Percentiles rank a stretch among this genome's conserved stretches.
Conservation (phyloP, 805 yeast species). For the Ogataea zsoltii region DNA sequence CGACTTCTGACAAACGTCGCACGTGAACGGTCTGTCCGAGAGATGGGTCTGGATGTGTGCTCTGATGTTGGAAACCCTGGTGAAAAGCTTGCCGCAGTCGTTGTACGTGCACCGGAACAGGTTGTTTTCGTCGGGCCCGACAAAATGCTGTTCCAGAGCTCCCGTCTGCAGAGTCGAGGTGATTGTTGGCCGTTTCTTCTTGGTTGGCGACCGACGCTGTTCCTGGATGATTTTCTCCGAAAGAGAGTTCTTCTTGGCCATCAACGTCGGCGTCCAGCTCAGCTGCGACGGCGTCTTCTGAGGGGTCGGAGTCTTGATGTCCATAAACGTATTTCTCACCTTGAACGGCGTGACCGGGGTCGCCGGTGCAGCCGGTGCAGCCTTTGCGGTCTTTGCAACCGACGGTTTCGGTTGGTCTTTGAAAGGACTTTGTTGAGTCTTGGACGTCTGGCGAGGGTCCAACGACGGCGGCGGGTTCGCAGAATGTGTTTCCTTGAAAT, state of each 20-base stretch:
- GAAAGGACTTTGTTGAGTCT: background rate
- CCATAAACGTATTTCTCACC: constrained; percentile 24
- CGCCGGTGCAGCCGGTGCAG: background rate
- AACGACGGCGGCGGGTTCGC: background rate
- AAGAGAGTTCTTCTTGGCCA: constrained; percentile 33
- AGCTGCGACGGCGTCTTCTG: constrained; percentile 30
- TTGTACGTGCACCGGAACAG: constrained; percentile 73
- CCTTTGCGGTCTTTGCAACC: background rate
- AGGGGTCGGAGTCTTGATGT: constrained; percentile 32
- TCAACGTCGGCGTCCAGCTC: constrained; percentile 36
- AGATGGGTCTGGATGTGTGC: constrained; percentile 97
- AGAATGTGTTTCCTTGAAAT: too few relatives aligned
- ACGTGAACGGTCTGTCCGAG: constrained; percentile 88
- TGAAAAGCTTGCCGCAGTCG: constrained; percentile 79
- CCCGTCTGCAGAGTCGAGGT: constrained; percentile 85
- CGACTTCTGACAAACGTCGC: constrained; percentile 74
- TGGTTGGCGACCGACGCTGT: constrained; percentile 47
- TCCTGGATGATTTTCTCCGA: constrained; percentile 33
- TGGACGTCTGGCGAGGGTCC: background rate
- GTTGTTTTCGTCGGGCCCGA: constrained; percentile 74
- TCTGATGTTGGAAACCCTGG: constrained; percentile 86
- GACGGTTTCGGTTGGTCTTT: background rate
- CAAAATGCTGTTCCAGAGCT: constrained; percentile 77
- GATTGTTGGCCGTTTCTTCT: constrained; percentile 49
- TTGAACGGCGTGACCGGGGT: constrained; percentile 21